Evolutionary conservation across 805 yeast genomes (phyloP), one percentile per base, ranked within the genome.

Genomic region (Maudiozyma bulderi): DNA sequence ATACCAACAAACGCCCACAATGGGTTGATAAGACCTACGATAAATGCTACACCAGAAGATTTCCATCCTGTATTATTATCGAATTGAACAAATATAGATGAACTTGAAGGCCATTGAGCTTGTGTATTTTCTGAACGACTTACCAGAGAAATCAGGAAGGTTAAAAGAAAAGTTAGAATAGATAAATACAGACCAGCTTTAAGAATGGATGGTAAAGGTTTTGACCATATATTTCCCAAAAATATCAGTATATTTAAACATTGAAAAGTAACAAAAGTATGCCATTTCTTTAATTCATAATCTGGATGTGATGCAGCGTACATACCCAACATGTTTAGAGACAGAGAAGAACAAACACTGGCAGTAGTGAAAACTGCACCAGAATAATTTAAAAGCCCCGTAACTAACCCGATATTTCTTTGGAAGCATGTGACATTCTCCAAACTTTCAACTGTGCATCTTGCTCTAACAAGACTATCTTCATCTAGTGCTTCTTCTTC

Each of bases 11-110:
- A 81, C 8, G 82, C 77, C 85, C 85, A 82, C 49, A 79, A 76
- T 6, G 86, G 84, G 59, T 81, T 81, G 54, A 82, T 75, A 44
- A 82, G 64, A n/a, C 88, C 87, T n/a, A 80, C 77, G 49, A 82
- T 73, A 59, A 81, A 79, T 0, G 85, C 83, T 62, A 81, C 73
- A 31, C 77, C 86, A 1, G 76, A 54, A 2, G 76, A 69, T 8
- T 68, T 54, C 84, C 86, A 81, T 40, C 86, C 86, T 0, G 85
- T 79, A 32, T 67, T 73, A 58, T 79, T 79, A 34, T 71, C 62
- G 52, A 78, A 80, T 20, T 72, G 69, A 4, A 65, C 71, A 62
- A 82, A 82, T 26, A 81, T 84, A 53, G 75, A 78, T 5, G 61
- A 49, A 0, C 84, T 73, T 9, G 68, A 35, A 52, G 78, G 79